Percentiles rank a stretch among this genome's conserved stretches.
phyloP scores from a whole-genome alignment of 352 stramenopile genomes.

The Elongisporangium undulatum region DNA sequence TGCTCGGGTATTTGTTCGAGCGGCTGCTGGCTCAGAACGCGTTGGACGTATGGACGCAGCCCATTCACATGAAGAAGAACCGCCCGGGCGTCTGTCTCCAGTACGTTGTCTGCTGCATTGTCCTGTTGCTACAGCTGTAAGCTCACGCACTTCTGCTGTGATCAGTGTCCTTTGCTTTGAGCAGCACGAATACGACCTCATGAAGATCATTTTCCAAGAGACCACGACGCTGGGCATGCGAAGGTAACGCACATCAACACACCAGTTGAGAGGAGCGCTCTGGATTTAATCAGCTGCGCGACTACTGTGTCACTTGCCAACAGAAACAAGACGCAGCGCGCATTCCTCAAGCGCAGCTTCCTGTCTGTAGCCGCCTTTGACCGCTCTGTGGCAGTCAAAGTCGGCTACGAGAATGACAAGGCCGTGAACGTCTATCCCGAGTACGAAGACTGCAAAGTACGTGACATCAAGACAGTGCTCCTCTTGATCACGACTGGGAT shows the following conservation, averaged over 20 bases:
- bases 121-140: not conserved
- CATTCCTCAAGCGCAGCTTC: constrained; percentile 45
- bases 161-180: constrained; percentile 70
- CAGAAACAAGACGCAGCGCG: constrained; percentile 56
- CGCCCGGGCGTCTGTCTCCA: constrained; percentile 70
- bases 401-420: constrained; percentile 41
- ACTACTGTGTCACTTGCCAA: not conserved
- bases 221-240: constrained; percentile 89
- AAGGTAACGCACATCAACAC: constrained; percentile 27
- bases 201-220: constrained; percentile 69
- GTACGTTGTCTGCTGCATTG: constrained; percentile 15
- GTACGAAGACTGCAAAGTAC: constrained; percentile 80
- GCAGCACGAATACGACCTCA: constrained; percentile 49
- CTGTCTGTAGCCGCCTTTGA: constrained; percentile 40
- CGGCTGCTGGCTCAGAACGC: constrained; percentile 44
- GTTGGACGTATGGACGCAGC: constrained; percentile 85
- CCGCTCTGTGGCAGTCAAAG: constrained; percentile 49
- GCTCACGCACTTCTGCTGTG: not conserved
- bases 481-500: not conserved
- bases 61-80: constrained; percentile 93
- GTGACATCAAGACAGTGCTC: not conserved
- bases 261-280: constrained; percentile 8
- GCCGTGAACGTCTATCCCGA: constrained; percentile 77
- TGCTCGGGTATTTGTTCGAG: constrained; percentile 76
- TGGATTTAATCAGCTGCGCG: not conserved